phyloP scores from a whole-genome alignment of 129 eudicot genomes.

The Helichrysum umbraculigerum region DNA sequence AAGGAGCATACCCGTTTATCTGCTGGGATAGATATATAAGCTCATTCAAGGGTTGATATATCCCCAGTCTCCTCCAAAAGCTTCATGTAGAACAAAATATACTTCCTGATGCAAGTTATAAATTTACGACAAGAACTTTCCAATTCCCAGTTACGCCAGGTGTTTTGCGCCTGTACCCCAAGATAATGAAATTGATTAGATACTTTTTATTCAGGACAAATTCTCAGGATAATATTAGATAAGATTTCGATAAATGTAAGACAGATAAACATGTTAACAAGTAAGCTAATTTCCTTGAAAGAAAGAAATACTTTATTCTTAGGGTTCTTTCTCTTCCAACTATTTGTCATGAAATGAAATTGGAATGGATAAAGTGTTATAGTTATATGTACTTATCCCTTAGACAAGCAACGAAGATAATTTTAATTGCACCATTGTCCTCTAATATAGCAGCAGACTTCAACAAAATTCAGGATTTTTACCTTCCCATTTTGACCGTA shows the following conservation, averaged over 20 bases:
- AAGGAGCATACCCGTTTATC: conserved; percentile 82
- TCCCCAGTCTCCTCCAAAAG: conserved; percentile 89
- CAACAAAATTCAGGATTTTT: conserved; percentile 16
- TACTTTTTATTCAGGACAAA: conserved; percentile 6
- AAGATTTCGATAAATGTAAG: neutral
- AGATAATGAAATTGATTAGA: conserved; percentile 14
- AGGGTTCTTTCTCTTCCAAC: conserved; percentile 2
- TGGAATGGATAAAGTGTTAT: neutral
- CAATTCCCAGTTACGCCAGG: conserved; percentile 66
- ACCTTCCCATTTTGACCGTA: conserved; percentile 94
- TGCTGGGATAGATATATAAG: conserved; percentile 77
- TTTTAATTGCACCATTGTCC: conserved; percentile 1
- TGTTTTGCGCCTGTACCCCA: conserved; percentile 76
- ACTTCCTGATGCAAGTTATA: conserved; percentile 94
- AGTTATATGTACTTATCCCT: neutral
- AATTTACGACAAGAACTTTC: conserved; percentile 81
- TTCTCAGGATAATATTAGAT: conserved; percentile 13
- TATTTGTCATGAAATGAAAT: neutral
- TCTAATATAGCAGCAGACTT: neutral
- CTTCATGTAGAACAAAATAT: conserved; percentile 75
- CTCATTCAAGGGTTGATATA: conserved; percentile 79
- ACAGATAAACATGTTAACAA: neutral
- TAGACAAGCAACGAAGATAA: neutral
- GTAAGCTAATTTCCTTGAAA: neutral
- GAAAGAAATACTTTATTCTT: neutral